Evolutionary conservation across 2,329 filamentous ascomycete genomes (phyloP).

Genomic region (Trichophyton benhamiae): DNA sequence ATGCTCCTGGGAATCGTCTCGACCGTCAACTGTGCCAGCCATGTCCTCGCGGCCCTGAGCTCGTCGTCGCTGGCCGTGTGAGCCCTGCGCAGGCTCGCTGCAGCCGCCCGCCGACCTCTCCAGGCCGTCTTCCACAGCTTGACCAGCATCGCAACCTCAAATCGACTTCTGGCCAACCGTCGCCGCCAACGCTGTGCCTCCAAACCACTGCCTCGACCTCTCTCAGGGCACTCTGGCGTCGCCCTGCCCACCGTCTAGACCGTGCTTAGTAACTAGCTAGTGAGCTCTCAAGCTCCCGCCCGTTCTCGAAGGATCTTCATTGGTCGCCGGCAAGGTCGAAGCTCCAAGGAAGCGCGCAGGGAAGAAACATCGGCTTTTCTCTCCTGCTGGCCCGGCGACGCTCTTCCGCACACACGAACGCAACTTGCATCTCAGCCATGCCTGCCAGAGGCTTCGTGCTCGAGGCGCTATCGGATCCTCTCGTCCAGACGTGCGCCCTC

Average conservation of each 20-base stretch:
- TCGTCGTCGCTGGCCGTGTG: neutral
- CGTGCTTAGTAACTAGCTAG: neutral
- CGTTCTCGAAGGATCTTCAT: neutral
- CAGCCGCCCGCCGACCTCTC: neutral
- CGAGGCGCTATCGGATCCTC: neutral
- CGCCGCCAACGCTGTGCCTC: too few species aligned
- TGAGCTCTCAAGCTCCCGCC: neutral
- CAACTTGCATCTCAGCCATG: neutral
- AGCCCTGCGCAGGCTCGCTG: neutral
- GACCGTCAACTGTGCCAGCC: conserved; percentile 43
- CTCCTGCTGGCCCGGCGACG: neutral
- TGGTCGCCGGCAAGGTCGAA: neutral
- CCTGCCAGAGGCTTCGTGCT: neutral
- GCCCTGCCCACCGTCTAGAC: neutral
- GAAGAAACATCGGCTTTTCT: neutral
- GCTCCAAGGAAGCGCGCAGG: neutral
- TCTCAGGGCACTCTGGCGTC: too few species aligned
- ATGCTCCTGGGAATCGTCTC: conserved; percentile 45
- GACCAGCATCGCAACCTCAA: neutral
- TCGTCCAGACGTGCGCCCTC: neutral
- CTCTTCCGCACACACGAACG: neutral
- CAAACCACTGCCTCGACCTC: neutral
- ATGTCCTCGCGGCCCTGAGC: conserved; percentile 19
- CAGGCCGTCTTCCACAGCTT: neutral
- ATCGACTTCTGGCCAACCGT: too few species aligned